Evolutionary conservation across 768 basidiomycete species (phyloP).

Genomic region (Trametes cingulata): DNA sequence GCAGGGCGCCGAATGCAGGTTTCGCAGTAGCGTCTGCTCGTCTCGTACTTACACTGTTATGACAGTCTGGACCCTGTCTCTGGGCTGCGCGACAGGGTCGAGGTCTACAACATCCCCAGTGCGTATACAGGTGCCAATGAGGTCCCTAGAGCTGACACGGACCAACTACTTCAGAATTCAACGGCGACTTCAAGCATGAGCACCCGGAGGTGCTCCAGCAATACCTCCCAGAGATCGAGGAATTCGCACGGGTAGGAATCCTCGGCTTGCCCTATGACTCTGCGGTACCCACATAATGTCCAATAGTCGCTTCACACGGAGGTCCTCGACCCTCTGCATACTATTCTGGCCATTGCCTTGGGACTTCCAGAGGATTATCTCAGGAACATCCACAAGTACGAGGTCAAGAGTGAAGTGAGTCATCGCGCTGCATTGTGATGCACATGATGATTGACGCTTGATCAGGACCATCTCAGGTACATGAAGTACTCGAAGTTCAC

Average conservation of each 20-base stretch:
- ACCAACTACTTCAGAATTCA: constrained; percentile 38
- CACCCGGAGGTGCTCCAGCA: constrained; percentile 43
- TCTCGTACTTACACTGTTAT: background rate
- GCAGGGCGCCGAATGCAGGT: constrained; percentile 43
- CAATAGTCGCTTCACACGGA: constrained; percentile 42
- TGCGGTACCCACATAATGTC: background rate
- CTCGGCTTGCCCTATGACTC: background rate
- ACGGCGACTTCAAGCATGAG: constrained; percentile 43
- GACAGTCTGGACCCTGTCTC: constrained; percentile 33
- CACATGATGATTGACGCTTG: background rate
- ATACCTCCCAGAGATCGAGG: constrained; percentile 45
- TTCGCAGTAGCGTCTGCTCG: background rate
- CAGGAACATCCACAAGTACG: constrained; percentile 45
- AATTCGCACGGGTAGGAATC: constrained; percentile 39
- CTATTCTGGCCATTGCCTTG: constrained; percentile 51
- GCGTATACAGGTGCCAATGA: background rate
- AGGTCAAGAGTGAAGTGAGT: constrained; percentile 44
- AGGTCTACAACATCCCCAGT: constrained; percentile 55
- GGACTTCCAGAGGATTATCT: constrained; percentile 54
- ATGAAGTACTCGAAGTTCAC: constrained; percentile 55
- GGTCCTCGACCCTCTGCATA: constrained; percentile 48
- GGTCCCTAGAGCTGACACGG: background rate
- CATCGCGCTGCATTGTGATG: background rate
- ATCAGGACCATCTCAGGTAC: constrained; percentile 47
- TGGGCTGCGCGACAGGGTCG: constrained; percentile 44